Conservation (phyloP, 257 asterid genomes). For the Gentiana straminea region DNA sequence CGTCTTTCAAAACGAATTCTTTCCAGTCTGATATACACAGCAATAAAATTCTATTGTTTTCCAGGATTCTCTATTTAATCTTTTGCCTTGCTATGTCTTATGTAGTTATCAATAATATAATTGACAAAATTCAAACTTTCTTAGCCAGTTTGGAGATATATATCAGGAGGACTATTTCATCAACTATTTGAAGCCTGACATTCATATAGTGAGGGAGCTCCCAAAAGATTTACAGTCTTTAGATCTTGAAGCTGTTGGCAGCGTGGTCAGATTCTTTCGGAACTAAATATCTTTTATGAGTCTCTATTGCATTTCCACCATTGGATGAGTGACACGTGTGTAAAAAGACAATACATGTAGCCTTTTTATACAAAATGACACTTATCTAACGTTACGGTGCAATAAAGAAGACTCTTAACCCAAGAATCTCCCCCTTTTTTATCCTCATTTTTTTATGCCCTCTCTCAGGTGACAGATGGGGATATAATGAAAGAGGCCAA, state of each 20-base stretch:
- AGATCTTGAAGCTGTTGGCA: slow-evolving; percentile 89
- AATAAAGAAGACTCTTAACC: too few species aligned
- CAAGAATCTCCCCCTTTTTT: not conserved
- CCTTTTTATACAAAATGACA: too few species aligned
- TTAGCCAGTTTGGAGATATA: slow-evolving; percentile 97
- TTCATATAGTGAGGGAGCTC: slow-evolving; percentile 70
- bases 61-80: not conserved
- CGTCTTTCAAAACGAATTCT: too few species aligned
- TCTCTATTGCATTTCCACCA: not conserved
- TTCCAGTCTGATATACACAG: too few species aligned
- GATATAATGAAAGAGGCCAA: slow-evolving; percentile 91
- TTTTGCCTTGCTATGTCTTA: not conserved
- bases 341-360: too few species aligned
- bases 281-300: slow-evolving; percentile 1
- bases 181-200: slow-evolving; percentile 77
- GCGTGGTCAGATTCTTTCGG: slow-evolving; percentile 58
- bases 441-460: slow-evolving; percentile 15
- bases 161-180: slow-evolving; percentile 93
- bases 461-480: slow-evolving; percentile 63
- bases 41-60: not conserved
- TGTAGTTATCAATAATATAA: not conserved
- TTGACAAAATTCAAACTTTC: slow-evolving; percentile 39
- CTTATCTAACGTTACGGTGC: too few species aligned
- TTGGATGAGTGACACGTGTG: too few species aligned
- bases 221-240: slow-evolving; percentile 74